Conservation (phyloP, 768 basidiomycete genomes). For the Paxillus involutus region DNA sequence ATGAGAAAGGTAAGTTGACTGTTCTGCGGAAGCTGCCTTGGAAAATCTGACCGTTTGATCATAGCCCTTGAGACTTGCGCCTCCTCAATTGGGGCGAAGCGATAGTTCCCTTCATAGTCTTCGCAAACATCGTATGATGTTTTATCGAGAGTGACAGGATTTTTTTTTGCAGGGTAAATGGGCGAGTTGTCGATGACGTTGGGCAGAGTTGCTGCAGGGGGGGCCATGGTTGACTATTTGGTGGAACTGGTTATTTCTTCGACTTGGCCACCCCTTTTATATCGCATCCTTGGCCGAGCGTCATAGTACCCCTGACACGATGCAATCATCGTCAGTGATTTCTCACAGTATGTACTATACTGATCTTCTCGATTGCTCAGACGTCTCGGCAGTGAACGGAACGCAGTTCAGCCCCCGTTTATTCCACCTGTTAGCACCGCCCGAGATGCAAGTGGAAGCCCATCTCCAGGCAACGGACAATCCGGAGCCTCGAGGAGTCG, state of each 20-base stretch:
- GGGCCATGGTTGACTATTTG: conserved; percentile 31
- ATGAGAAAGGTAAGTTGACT: conserved; percentile 2
- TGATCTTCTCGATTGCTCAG: neutral
- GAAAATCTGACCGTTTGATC: conserved; percentile 57
- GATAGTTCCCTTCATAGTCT: conserved; percentile 60
- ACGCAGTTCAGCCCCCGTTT: neutral
- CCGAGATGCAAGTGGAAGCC: too few species aligned
- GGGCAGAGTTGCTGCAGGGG: conserved; percentile 34
- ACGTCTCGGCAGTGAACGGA: neutral
- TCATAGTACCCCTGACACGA: neutral
- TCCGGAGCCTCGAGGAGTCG: too few species aligned
- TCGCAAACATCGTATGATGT: conserved; percentile 22
- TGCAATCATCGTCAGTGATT: neutral
- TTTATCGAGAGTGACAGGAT: conserved; percentile 5
- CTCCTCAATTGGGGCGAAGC: conserved; percentile 73
- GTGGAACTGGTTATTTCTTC: neutral
- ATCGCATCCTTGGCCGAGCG: neutral
- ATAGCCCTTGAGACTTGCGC: conserved; percentile 75
- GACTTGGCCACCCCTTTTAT: conserved; percentile 2
- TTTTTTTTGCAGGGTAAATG: conserved; percentile 24
- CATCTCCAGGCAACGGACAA: neutral
- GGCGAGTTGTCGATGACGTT: conserved; percentile 20
- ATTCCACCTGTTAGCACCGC: neutral
- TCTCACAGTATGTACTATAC: too few species aligned
- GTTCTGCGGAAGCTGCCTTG: neutral